Base-by-base conservation (phyloP, 2,329 filamentous ascomycete genomes). In the Curvularia hawaiiensis region DNA sequence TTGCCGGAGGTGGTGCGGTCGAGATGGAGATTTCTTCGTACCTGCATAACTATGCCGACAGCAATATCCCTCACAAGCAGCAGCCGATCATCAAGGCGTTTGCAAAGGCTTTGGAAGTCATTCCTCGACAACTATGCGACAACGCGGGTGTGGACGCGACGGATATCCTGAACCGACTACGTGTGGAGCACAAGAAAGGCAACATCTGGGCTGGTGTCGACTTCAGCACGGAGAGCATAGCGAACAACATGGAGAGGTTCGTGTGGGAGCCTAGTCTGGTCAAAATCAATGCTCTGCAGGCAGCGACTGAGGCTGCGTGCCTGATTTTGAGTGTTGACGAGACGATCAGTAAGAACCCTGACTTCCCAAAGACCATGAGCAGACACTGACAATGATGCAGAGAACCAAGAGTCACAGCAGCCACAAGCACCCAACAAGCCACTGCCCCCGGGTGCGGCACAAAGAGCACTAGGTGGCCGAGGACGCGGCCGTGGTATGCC, bases 101-200 rank as follows among this genome's bases (percentile, higher is more conserved):
- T 69, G 95, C 95, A 69, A 97, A 97, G 82, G 95, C 95, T 1
- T 86, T 99, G 54, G 95, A 99, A 81, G 89, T 98, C 59, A 96
- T 99, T 68, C 95, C 95, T 22, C 89, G 95, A 71, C 95, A 98
- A 80, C 84, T 99, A 59, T 99, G 95, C 82, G 95, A 99, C 82
- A 99, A 99, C 74, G 95, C 95, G 54, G 95, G 95, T 63, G 98
- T 99, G 75, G 95, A 99, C 75, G 93, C 95, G 26, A 99, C 95
- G 50, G 95, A 99, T 74, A 97, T 99, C 66, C 87, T 99, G 63
- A 99, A 98, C 84, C 89, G 92, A 73, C 84, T 99, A 65, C 91
- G 95, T 54, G 95, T 98, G 58, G 94, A 97, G 84, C 95, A 99
- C 82, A 88, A 92, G 75, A 95, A 94, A 81, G 92, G 92, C 66